A percentile compares a stretch with the other conserved stretches of the same genome.
phyloP scores from a whole-genome alignment of 2,329 filamentous ascomycete genomes.

The Neonectria magnoliae region DNA sequence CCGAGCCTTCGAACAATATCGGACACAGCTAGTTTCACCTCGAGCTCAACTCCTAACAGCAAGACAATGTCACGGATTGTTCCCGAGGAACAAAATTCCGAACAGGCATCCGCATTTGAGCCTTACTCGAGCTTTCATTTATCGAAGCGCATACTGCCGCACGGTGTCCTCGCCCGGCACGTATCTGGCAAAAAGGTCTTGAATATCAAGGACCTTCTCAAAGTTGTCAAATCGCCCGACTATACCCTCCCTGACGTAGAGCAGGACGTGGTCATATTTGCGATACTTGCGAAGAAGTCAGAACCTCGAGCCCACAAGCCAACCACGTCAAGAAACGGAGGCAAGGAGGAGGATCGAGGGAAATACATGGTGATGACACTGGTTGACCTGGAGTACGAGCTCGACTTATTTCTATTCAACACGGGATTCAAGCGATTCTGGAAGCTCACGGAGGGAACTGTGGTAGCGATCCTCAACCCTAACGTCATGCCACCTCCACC shows the following conservation, averaged over 20 bases:
- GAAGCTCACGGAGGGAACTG: slow-evolving; percentile 90
- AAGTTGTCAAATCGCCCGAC: slow-evolving; percentile 81
- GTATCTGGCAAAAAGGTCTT: slow-evolving; percentile 81
- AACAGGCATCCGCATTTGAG: slow-evolving; percentile 70
- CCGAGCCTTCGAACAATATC: slow-evolving; percentile 44
- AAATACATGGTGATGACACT: slow-evolving; percentile 95
- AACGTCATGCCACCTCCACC: slow-evolving; percentile 87
- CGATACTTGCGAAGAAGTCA: slow-evolving; percentile 88
- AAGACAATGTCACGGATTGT: slow-evolving; percentile 30
- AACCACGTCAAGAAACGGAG: slow-evolving; percentile 53
- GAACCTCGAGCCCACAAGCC: slow-evolving; percentile 73
- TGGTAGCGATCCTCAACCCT: slow-evolving; percentile 92
- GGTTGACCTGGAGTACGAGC: slow-evolving; percentile 87
- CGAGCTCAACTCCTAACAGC: slow-evolving; percentile 23
- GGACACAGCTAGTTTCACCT: slow-evolving; percentile 28
- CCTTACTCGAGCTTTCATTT: slow-evolving; percentile 88
- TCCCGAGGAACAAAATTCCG: slow-evolving; percentile 41
- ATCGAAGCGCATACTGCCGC: slow-evolving; percentile 83
- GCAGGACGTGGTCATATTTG: slow-evolving; percentile 89
- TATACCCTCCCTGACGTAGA: slow-evolving; percentile 86
- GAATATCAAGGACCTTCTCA: slow-evolving; percentile 81
- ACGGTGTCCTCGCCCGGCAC: slow-evolving; percentile 80
- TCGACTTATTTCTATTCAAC: slow-evolving; percentile 93
- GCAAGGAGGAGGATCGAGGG: slow-evolving; percentile 66
- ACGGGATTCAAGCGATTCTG: slow-evolving; percentile 92